Evolutionary conservation across 371 early-diverging fungal genomes (phyloP).

Genomic region (Lichtheimia corymbifera): DNA sequence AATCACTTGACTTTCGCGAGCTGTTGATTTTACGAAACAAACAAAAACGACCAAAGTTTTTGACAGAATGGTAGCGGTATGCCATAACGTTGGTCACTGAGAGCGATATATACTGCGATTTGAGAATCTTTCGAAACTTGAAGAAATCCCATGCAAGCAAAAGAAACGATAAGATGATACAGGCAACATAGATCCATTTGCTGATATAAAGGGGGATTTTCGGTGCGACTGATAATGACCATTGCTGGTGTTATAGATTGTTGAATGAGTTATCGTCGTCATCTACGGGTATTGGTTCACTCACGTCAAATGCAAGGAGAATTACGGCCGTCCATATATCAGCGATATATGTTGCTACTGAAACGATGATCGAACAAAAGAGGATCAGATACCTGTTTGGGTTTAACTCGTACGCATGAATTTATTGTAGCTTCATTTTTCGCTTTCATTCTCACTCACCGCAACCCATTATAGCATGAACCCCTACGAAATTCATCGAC

Average conservation of each 20-base stretch:
- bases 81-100: slow-evolving; percentile 79
- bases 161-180: slow-evolving; percentile 69
- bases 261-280: background rate
- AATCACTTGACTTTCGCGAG: slow-evolving; percentile 65
- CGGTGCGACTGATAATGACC: slow-evolving; percentile 32
- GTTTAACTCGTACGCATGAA: background rate
- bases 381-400: slow-evolving; percentile 54
- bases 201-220: slow-evolving; percentile 47
- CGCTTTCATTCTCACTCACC: slow-evolving; percentile 11
- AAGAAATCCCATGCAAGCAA: slow-evolving; percentile 72
- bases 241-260: slow-evolving; percentile 16
- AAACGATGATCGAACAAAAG: slow-evolving; percentile 69
- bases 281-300: background rate
- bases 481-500: slow-evolving; percentile 71
- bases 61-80: slow-evolving; percentile 62
- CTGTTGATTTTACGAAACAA: slow-evolving; percentile 75
- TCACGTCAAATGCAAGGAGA: slow-evolving; percentile 46
- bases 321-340: slow-evolving; percentile 73
- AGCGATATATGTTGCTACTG: slow-evolving; percentile 73
- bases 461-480: slow-evolving; percentile 24
- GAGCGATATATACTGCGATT: slow-evolving; percentile 73
- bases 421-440: too few relatives aligned
- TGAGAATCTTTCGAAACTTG: slow-evolving; percentile 68
- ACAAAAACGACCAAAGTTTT: slow-evolving; percentile 76
- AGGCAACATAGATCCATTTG: slow-evolving; percentile 70